Evolutionary conservation across 208 protist species (phyloP), one percentile per base, ranked within the genome.

Genomic region (Leishmania braziliensis): DNA sequence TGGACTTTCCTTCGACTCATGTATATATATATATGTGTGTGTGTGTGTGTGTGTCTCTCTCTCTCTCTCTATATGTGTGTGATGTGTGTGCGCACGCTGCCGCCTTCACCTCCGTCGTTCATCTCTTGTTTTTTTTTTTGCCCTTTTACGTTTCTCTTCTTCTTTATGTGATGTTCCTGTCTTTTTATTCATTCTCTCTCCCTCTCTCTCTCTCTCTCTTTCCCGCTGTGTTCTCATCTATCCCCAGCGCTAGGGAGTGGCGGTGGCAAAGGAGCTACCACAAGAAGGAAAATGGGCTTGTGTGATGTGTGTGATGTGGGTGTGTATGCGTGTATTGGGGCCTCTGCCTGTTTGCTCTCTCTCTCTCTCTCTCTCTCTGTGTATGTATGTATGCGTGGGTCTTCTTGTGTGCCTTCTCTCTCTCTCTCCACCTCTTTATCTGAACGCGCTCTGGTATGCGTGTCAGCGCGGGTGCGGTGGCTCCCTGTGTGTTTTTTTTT

Each of bases 321-420:
- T 39, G 36, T 39, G 36, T 39, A 2, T 39, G 36, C 1, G 36
- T 39, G 36, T 39, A 39, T 39, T 2, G 36, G 33, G 33, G 33
- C 0, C 33, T 33, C 33, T 33, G 33, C 33, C 33, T 87, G 39
- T 87, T 80, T 63, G 62, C n/a, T 78, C 36, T 39, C 36, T 39
- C 8, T 75, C 70, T 81, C 79, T n/a, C 20, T 16, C 56, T 62
- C 5, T 62, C 54, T 60, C 1, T 60, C 23, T 62, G 23, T 39
- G 60, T 36, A 10, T 54, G 29, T 50, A 33, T 33, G 43, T 16
- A 46, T 77, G 43, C 33, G 33, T 65, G 54, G 33, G n/a, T 75
- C 14, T 43, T 8, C 43, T 2, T 58, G 48, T 43, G 69, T 36
- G 70, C 26, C 39, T 33, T 54, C 3, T 18, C 14, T 54, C 51